Evolutionary conservation across 768 basidiomycete species (phyloP).

Genomic region (Wakefieldia striispora): DNA sequence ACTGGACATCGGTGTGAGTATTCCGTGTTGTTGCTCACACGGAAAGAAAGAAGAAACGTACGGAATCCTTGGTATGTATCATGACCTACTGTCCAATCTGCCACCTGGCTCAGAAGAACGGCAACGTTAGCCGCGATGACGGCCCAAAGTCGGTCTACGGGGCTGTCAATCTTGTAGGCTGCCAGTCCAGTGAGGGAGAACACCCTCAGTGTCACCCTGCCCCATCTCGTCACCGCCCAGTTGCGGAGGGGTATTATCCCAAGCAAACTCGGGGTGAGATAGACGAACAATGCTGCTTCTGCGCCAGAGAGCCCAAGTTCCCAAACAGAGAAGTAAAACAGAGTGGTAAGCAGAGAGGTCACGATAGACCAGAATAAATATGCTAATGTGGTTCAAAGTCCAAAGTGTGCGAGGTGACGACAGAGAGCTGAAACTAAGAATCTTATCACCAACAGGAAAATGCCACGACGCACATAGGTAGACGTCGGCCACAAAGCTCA

Average conservation of each 20-base stretch:
- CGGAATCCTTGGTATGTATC: conserved; percentile 47
- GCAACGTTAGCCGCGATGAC: conserved; percentile 55
- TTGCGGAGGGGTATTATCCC: conserved; percentile 42
- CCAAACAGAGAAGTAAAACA: conserved; percentile 95
- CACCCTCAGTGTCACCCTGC: conserved; percentile 47
- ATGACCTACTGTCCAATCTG: conserved; percentile 50
- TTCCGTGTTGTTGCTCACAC: neutral
- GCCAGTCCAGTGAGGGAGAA: conserved; percentile 52
- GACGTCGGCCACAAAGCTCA: conserved; percentile 42
- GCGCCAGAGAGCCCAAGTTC: conserved; percentile 81
- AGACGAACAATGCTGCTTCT: conserved; percentile 70
- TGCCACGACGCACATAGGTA: conserved; percentile 51
- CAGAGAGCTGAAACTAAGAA: conserved; percentile 1
- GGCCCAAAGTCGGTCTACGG: conserved; percentile 51
- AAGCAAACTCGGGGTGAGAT: conserved; percentile 68
- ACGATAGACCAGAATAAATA: conserved; percentile 83
- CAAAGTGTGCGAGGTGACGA: neutral
- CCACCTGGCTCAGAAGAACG: conserved; percentile 47
- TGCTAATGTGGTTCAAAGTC: conserved; percentile 38
- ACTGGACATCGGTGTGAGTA: conserved; percentile 40
- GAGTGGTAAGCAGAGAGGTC: conserved; percentile 71
- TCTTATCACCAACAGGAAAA: neutral
- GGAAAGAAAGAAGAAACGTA: conserved; percentile 31
- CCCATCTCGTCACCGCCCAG: conserved; percentile 47
- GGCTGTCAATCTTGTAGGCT: conserved; percentile 51